Conservation (phyloP, 1,284 basidiomycete genomes). For the Porodaedalea pini region DNA sequence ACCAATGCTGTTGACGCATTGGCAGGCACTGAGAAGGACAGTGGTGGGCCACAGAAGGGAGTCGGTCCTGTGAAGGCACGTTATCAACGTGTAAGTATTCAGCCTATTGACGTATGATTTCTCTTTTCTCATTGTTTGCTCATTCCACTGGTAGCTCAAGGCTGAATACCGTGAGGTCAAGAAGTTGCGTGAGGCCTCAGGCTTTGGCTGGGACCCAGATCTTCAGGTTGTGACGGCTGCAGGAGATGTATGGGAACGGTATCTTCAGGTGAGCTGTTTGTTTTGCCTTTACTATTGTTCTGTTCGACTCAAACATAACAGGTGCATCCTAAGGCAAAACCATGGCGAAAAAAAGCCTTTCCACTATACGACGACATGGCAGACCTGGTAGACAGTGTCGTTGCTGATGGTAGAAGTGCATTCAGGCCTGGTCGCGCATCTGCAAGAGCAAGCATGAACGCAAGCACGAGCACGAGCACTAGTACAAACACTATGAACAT, state of each 20-base stretch:
- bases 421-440: slow-evolving; percentile 23
- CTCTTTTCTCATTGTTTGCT: too few relatives aligned
- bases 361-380: slow-evolving; percentile 30
- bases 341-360: slow-evolving; percentile 30
- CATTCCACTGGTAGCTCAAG: slow-evolving; percentile 32
- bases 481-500: too few relatives aligned
- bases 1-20: neutral
- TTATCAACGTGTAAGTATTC: neutral
- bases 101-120: too few relatives aligned
- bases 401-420: slow-evolving; percentile 29
- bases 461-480: too few relatives aligned
- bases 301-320: too few relatives aligned
- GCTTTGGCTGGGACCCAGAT: slow-evolving; percentile 35
- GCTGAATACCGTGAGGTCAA: slow-evolving; percentile 27
- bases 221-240: slow-evolving; percentile 27
- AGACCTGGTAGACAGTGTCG: slow-evolving; percentile 26
- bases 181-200: slow-evolving; percentile 26
- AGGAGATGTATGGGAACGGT: slow-evolving; percentile 29
- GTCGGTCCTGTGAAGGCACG: neutral
- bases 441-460: too few relatives aligned
- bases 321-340: slow-evolving; percentile 24
- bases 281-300: slow-evolving; percentile 1
- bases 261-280: slow-evolving; percentile 23
- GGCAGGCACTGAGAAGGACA: neutral
- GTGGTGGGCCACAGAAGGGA: neutral